Conservation (phyloP, 345 rosid genomes). For the Eucalyptus viminalis region DNA sequence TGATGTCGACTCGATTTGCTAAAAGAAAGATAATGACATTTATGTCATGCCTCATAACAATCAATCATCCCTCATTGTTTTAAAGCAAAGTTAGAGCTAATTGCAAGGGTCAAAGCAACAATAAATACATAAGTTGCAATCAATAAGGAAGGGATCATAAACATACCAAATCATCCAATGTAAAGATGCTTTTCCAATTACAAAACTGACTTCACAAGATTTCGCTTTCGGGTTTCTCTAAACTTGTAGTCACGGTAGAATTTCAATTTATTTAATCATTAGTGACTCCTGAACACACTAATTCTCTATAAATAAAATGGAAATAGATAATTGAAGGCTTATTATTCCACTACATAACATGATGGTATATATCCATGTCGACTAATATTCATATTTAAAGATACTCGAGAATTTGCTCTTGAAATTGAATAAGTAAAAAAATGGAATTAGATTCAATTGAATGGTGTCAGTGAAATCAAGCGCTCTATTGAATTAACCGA, state of each 20-base stretch:
- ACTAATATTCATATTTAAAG: not conserved
- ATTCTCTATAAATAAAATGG: not conserved
- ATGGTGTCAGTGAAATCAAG: not conserved
- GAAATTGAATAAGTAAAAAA: not conserved
- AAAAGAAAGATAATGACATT: not conserved
- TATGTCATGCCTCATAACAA: not conserved
- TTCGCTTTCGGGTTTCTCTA: not conserved
- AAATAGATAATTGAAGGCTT: not conserved
- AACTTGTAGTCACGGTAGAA: not conserved
- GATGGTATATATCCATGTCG: not conserved
- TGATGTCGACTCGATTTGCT: rapidly evolving
- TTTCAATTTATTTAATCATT: not conserved
- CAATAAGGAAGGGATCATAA: not conserved
- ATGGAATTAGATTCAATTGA: not conserved
- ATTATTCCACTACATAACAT: not conserved
- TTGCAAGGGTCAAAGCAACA: rapidly evolving
- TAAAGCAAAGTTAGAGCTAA: not conserved
- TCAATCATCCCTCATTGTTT: rapidly evolving
- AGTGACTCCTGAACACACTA: not conserved
- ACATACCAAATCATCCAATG: not conserved
- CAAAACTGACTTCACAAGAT: not conserved
- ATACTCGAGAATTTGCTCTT: not conserved
- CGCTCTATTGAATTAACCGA: not conserved
- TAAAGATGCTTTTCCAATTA: not conserved
- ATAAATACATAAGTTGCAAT: not conserved